A percentile compares a stretch with the other conserved stretches of the same genome.
Evolutionary conservation across 1,284 basidiomycete genomes (phyloP).

Genomic region (Malassezia caprae): DNA sequence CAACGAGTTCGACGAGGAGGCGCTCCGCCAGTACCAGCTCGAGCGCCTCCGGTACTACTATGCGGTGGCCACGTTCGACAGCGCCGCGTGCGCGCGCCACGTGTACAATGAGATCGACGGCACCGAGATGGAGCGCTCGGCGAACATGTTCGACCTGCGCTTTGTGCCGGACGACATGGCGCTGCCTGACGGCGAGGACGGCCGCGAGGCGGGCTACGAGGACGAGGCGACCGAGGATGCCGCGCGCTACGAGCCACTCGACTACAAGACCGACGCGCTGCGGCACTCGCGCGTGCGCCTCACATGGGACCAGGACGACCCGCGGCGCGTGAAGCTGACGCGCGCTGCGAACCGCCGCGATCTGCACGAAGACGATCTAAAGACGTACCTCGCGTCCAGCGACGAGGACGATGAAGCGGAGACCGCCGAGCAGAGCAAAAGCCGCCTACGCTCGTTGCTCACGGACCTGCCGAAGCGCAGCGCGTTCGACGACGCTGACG

Average conservation of each 20-base stretch:
- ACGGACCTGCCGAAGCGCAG: constrained; percentile 19
- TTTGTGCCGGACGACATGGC: constrained; percentile 66
- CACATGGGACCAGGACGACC: constrained; percentile 97
- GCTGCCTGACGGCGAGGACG: constrained; percentile 63
- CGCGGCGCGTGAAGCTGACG: constrained; percentile 67
- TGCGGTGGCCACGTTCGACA: constrained; percentile 83
- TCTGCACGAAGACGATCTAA: constrained; percentile 42
- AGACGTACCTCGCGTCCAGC: constrained; percentile 43
- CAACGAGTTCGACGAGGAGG: constrained; percentile 62
- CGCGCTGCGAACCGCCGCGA: constrained; percentile 28
- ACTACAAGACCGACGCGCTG: constrained; percentile 92
- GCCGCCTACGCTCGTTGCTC: constrained; percentile 37
- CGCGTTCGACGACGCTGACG: constrained; percentile 34
- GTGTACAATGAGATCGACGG: constrained; percentile 81
- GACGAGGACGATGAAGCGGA: constrained; percentile 29
- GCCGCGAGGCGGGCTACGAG: constrained; percentile 59
- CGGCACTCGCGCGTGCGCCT: constrained; percentile 95
- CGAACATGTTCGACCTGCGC: constrained; percentile 80
- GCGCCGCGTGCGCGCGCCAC: constrained; percentile 65
- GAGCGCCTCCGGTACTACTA: constrained; percentile 92
- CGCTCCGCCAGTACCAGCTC: constrained; percentile 81
- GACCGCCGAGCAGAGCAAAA: constrained; percentile 11
- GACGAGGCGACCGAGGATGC: constrained; percentile 62
- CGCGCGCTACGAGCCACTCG: constrained; percentile 64
- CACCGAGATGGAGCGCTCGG: constrained; percentile 90